A percentile compares a stretch with the other conserved stretches of the same genome.
phyloP scores from a whole-genome alignment of 2,329 filamentous ascomycete genomes.

The Hypoxylon sp. region DNA sequence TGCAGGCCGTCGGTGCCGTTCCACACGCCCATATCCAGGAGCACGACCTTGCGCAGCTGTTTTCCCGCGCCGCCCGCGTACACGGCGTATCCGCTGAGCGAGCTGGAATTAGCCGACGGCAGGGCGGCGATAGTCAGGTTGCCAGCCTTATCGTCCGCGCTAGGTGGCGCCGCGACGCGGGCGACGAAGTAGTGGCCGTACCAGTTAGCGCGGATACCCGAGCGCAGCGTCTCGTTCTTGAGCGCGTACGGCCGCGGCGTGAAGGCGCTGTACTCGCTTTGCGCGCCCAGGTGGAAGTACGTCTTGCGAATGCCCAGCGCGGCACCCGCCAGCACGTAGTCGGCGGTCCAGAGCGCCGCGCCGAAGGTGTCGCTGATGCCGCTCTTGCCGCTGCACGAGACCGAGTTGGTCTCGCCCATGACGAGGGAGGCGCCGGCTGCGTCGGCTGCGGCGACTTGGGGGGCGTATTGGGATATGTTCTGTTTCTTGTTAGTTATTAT shows the following conservation, averaged over 20 bases:
- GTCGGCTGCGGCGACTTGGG: conserved; percentile 47
- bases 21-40: conserved; percentile 50
- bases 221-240: conserved; percentile 44
- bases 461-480: conserved; percentile 47
- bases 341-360: conserved; percentile 57
- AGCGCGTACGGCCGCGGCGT: conserved; percentile 42
- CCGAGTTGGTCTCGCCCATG: conserved; percentile 58
- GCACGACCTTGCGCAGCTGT: conserved; percentile 44
- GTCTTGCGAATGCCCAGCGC: conserved; percentile 47
- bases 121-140: conserved; percentile 42
- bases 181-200: conserved; percentile 50
- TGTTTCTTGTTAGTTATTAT: not conserved
- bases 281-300: conserved; percentile 56
- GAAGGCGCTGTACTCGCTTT: conserved; percentile 46
- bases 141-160: conserved; percentile 4
- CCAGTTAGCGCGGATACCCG: conserved; percentile 45
- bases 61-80: conserved; percentile 31
- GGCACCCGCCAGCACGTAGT: conserved; percentile 52
- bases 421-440: conserved; percentile 49
- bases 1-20: conserved; percentile 47
- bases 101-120: conserved; percentile 46
- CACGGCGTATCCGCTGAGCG: conserved; percentile 47
- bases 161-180: conserved; percentile 30
- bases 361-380: conserved; percentile 58
- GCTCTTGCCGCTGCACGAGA: conserved; percentile 49